phyloP scores from a whole-genome alignment of 2,329 filamentous ascomycete genomes.

The Alternaria ethzedia region DNA sequence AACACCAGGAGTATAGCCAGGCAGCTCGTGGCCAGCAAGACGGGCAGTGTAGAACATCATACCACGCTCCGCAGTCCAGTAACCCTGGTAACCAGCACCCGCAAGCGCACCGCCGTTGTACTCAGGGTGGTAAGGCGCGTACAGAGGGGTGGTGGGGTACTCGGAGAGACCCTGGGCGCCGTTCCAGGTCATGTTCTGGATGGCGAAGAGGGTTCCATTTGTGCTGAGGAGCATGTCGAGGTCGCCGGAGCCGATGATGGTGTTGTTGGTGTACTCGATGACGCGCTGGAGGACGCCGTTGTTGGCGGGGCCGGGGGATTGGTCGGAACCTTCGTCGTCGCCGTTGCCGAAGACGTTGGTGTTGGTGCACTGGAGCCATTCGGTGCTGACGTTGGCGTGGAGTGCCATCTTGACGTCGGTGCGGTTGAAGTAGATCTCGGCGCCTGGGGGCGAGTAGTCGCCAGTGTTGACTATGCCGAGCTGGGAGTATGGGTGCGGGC shows the following conservation, averaged over 20 bases:
- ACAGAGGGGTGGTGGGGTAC: constrained; percentile 51
- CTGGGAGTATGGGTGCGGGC: constrained; percentile 50
- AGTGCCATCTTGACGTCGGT: constrained; percentile 59
- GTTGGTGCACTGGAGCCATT: constrained; percentile 52
- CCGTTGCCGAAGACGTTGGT: constrained; percentile 53
- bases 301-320: constrained; percentile 48
- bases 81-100: constrained; percentile 51
- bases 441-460: constrained; percentile 50
- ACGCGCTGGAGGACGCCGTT: constrained; percentile 54
- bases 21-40: constrained; percentile 53
- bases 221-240: constrained; percentile 58
- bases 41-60: constrained; percentile 55
- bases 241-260: constrained; percentile 57
- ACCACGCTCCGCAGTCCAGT: constrained; percentile 53
- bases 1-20: constrained; percentile 52
- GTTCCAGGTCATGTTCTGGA: constrained; percentile 63
- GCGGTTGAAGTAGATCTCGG: constrained; percentile 59
- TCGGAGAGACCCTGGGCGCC: constrained; percentile 55
- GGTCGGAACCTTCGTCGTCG: constrained; percentile 37
- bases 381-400: constrained; percentile 53
- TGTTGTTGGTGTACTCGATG: constrained; percentile 60
- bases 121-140: constrained; percentile 54
- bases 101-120: constrained; percentile 49
- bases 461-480: constrained; percentile 48
- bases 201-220: constrained; percentile 59